Base-by-base conservation (phyloP, 768 basidiomycete genomes). In the Cystobasidiopsis lactophilus region DNA sequence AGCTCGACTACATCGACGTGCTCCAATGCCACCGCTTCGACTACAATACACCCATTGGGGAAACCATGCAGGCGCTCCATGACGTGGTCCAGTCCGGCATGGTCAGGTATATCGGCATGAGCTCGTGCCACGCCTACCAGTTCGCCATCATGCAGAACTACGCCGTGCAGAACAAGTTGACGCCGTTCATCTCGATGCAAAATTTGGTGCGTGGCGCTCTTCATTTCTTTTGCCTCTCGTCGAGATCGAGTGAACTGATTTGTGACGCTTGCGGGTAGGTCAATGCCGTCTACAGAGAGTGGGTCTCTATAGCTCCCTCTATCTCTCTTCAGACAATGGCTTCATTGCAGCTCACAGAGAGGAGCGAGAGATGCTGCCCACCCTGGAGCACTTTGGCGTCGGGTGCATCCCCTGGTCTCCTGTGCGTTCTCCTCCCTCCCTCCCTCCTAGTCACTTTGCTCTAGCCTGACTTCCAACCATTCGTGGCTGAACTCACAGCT, bases 1-100 rank as follows among this genome's bases (percentile, higher is more conserved):
- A 82, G 43, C 64, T 81, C 26, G 82, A 84, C 49, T 81, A 82
- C 57, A 71, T 85, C 59, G 83, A 84, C 60, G 66, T 49, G 24
- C 40, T 45, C 35, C 23, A 73, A 74, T 73, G 73, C 71, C 59
- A 56, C 70, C 69, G 75, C 3, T 77, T 77, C 54, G 77, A 77
- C 57, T 50, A 66, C 14, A 67, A 75, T 2, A 77, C 77, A 0
- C 76, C 77, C 1, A 75, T 77, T 26, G 73, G 72, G 39, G 56
- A 62, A 56, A 60, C 58, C n/a, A 71, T 71, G 70, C 61, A 68
- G 52, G 69, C 70, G 0, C 59, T 71, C 2, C 69, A 71, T 57
- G 68, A 70, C 51, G 64, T 70, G 19, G 69, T 69, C 37, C 62
- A 69, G 48, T 41, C 52, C n/a, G 70, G 70, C 3, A 59, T 57